Percentiles rank a stretch among this genome's conserved stretches.
These are phyloP conservation scores for Caryopteris hybrid DNA, from an alignment of 305 asterid species.

Conservation along the genomic window DNA sequence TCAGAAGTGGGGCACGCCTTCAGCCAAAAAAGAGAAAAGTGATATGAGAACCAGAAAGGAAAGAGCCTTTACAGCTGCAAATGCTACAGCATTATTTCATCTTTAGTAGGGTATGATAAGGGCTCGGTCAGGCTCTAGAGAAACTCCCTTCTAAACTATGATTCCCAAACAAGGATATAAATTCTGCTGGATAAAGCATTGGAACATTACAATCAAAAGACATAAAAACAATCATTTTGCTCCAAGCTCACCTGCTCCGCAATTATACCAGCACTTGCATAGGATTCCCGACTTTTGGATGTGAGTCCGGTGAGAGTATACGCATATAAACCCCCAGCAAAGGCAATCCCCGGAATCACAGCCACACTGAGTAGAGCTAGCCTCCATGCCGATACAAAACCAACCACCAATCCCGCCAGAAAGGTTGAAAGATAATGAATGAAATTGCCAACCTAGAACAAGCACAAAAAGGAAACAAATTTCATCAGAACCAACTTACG, in stretches of 20 bases:
- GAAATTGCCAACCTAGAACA: constrained; percentile 87
- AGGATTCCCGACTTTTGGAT: constrained; percentile 94
- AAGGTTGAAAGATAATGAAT: constrained; percentile 96
- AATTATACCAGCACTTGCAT: constrained; percentile 90
- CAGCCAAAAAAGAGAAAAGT: not conserved
- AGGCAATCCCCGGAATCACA: constrained; percentile 95
- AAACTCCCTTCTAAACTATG: not conserved
- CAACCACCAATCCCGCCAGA: constrained; percentile 98
- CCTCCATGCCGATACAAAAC: constrained; percentile 97
- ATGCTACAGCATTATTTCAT: constrained; percentile 26
- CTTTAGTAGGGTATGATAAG: not conserved
- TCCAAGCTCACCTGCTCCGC: constrained; percentile 86
- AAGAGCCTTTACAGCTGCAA: constrained; percentile 26
- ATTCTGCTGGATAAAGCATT: not conserved
- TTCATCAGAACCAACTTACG: not conserved
- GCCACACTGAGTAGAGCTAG: constrained; percentile 96
- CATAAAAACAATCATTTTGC: constrained; percentile 1
- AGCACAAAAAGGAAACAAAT: not conserved
- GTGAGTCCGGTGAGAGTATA: constrained; percentile 95
- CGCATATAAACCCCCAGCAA: constrained; percentile 94
- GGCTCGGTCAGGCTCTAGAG: not conserved
- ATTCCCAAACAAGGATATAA: not conserved
- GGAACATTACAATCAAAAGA: not conserved
- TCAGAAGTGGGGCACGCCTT: not conserved
- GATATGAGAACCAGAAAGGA: constrained; percentile 15